Evolutionary conservation across 495 filamentous ascomycete genomes (phyloP), one percentile per base, ranked within the genome.

Genomic region (Hyaloscypha variabilis): DNA sequence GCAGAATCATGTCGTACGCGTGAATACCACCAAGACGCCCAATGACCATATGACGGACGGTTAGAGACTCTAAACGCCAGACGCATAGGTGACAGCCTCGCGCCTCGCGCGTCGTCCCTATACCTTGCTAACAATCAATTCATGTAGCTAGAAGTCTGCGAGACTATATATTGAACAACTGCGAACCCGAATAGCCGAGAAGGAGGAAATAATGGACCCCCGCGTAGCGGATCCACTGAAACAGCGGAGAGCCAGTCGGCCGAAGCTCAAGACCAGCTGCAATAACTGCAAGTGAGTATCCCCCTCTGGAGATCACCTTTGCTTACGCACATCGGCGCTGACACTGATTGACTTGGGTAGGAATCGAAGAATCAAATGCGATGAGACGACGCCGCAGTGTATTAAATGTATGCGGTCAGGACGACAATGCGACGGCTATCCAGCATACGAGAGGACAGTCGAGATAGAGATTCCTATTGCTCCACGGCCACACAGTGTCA

Each of bases 351-450:
- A 54, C 65, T 31, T 11, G 6, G 2, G n/a, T 31, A 59, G 87
- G 68, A 82, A 81, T 55, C 80, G 88, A 50, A 80, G 82, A 67
- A 86, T 90, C 28, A 89, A 90, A 76, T 90, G 88, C 75, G 88
- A 86, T 73, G 88, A 90, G 72, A 78, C 77, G 64, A 85, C 83
- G 58, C 87, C 88, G 4, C 67, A 70, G 3, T 90, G 87, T 68
- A 74, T 74, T 34, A 83, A 85, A 42, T 90, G 88, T 67, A 72
- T 83, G n/a, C 76, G 78, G 25, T 82, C 81, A 13, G 80, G 76
- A 60, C 81, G 78, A 64, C 58, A 65, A 24, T 85, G 83, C 69
- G 72, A 73, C 25, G 83, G 83, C 60, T 85, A 84, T 63, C 82
- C 82, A n/a, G 78, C 82, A 77, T 66, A 79, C 78, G 30, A 26